These are phyloP conservation scores for Mycosphaerelloides madeirae DNA, from an alignment of 2,329 filamentous ascomycete species.

Conservation along the genomic window DNA sequence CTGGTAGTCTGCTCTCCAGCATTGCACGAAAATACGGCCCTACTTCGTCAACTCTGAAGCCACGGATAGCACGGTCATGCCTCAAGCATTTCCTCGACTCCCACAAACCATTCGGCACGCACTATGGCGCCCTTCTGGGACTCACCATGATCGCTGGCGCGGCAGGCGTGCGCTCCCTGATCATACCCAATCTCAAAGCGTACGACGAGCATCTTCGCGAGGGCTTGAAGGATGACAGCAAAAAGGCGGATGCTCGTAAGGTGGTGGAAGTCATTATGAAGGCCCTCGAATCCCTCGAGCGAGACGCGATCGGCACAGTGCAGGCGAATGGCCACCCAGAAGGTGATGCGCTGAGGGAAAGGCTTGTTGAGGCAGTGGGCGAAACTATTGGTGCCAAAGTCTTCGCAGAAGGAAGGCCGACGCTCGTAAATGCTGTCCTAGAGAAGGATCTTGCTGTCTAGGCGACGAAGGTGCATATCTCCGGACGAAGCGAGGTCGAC, in stretches of 20 bases:
- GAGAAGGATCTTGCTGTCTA: slow-evolving; percentile 31
- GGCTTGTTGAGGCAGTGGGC: slow-evolving; percentile 42
- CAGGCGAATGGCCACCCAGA: slow-evolving; percentile 39
- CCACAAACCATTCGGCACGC: slow-evolving; percentile 72
- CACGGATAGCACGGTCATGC: slow-evolving; percentile 86
- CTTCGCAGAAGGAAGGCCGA: slow-evolving; percentile 35
- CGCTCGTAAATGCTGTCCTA: slow-evolving; percentile 36
- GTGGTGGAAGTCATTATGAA: slow-evolving; percentile 55
- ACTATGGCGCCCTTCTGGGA: slow-evolving; percentile 83
- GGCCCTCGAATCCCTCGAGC: slow-evolving; percentile 51
- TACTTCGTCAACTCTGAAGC: slow-evolving; percentile 75
- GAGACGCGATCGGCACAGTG: slow-evolving; percentile 33
- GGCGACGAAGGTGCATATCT: background rate
- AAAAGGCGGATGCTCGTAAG: slow-evolving; percentile 56
- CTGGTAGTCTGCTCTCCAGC: slow-evolving; percentile 72
- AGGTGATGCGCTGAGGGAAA: slow-evolving; percentile 37
- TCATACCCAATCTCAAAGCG: slow-evolving; percentile 61
- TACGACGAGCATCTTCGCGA: slow-evolving; percentile 60
- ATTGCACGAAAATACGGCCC: slow-evolving; percentile 78
- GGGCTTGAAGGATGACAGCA: slow-evolving; percentile 50
- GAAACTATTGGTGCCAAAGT: slow-evolving; percentile 40
- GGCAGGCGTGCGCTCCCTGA: slow-evolving; percentile 59
- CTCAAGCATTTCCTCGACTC: slow-evolving; percentile 89
- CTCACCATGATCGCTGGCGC: slow-evolving; percentile 70
- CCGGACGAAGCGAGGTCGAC: no score